Conservation (phyloP, 352 stramenopile species). For the Pythium brachiatum region DNA sequence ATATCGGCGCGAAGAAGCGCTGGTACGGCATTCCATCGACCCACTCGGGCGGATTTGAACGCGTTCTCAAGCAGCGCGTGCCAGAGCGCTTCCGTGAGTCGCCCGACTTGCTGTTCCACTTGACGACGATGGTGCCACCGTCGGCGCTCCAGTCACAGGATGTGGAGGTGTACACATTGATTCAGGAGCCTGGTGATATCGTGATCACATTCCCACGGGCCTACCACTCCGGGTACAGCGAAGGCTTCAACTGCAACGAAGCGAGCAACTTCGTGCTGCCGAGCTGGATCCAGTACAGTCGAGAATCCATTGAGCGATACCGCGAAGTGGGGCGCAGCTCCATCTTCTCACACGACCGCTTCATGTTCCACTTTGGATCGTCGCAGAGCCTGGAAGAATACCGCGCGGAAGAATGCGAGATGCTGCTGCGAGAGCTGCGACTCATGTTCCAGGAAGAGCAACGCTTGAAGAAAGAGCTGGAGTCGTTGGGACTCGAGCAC, state of each 20-base stretch:
- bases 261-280: conserved; percentile 86
- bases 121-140: conserved; percentile 75
- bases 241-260: conserved; percentile 94
- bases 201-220: conserved; percentile 97
- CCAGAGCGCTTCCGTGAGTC: conserved; percentile 60
- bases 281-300: conserved; percentile 83
- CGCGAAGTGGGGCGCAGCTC: conserved; percentile 54
- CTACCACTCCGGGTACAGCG: conserved; percentile 96
- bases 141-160: conserved; percentile 39
- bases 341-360: conserved; percentile 81
- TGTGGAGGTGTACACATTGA: conserved; percentile 60
- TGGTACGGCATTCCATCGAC: conserved; percentile 90
- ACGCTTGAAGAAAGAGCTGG: conserved; percentile 52
- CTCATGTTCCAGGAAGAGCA: conserved; percentile 73
- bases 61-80: conserved; percentile 41
- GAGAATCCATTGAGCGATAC: conserved; percentile 69
- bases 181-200: conserved; percentile 92
- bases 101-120: conserved; percentile 65
- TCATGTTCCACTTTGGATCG: conserved; percentile 76
- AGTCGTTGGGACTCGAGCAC: conserved; percentile 39
- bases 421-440: conserved; percentile 60
- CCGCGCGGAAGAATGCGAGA: conserved; percentile 54
- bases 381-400: conserved; percentile 68
- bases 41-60: conserved; percentile 56
- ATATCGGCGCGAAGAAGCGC: conserved; percentile 94